These are phyloP conservation scores for Actinomucor elegans DNA, from an alignment of 371 early-diverging fungal species.

Conservation along the genomic window DNA sequence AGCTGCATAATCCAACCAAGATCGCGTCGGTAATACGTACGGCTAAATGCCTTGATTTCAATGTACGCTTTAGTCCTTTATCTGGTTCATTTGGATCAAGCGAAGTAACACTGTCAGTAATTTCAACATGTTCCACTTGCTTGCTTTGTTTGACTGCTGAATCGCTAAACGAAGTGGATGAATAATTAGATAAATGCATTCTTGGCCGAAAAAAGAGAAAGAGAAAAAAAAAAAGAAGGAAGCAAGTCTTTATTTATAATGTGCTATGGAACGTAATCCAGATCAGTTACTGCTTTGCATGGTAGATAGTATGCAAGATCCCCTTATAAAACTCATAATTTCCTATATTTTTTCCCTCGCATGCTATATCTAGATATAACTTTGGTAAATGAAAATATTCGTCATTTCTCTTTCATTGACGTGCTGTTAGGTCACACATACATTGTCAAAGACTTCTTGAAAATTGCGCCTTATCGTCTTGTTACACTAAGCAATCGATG, in stretches of 20 bases:
- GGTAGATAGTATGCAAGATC: no score
- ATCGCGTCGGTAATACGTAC: background rate
- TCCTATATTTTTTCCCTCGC: background rate
- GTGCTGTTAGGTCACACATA: constrained; percentile 10
- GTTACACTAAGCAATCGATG: no score
- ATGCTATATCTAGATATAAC: background rate
- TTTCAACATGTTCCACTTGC: no score
- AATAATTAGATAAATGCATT: no score
- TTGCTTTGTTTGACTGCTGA: no score
- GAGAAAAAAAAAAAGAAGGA: background rate
- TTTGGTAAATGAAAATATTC: background rate
- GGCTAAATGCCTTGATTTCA: constrained; percentile 19
- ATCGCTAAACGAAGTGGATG: no score
- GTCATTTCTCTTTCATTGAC: background rate
- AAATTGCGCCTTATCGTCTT: constrained; percentile 7
- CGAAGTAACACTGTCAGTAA: background rate
- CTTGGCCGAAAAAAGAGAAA: background rate
- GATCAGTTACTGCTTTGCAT: no score
- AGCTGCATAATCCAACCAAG: background rate
- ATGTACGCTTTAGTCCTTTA: constrained; percentile 16
- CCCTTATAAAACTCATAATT: no score
- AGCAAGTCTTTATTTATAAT: no score
- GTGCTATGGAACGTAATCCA: no score
- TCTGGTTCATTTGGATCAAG: constrained; percentile 11
- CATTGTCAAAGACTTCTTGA: background rate